A percentile compares a stretch with the other conserved stretches of the same genome.
These are phyloP conservation scores for Aquilaria agallochum DNA, from an alignment of 441 rosid species.

Conservation along the genomic window DNA sequence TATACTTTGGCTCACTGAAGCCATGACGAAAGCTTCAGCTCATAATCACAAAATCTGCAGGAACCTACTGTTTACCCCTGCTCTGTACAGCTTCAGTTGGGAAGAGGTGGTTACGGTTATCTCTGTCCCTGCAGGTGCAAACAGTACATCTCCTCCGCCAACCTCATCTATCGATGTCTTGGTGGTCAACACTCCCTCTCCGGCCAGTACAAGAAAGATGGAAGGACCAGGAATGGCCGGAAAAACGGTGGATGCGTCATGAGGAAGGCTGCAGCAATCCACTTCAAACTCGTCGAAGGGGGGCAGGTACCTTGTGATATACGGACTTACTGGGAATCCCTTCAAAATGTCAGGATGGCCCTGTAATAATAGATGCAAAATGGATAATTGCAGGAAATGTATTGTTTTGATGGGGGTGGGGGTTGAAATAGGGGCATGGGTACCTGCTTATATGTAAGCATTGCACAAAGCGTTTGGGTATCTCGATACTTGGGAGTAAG, in stretches of 20 bases:
- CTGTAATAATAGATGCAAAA: slow-evolving; percentile 13
- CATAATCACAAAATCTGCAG: slow-evolving; percentile 18
- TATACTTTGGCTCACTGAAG: background rate
- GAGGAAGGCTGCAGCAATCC: slow-evolving; percentile 36
- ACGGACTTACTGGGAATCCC: slow-evolving; percentile 30
- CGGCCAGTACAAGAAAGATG: slow-evolving; percentile 27
- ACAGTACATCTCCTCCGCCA: slow-evolving; percentile 36
- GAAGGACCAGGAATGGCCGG: slow-evolving; percentile 39
- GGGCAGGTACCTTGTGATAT: slow-evolving; percentile 36
- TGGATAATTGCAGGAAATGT: too few relatives aligned
- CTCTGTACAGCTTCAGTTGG: slow-evolving; percentile 38
- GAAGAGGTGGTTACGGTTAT: slow-evolving; percentile 25
- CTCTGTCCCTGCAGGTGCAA: slow-evolving; percentile 35
- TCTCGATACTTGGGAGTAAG: slow-evolving; percentile 41
- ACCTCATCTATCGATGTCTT: slow-evolving; percentile 20
- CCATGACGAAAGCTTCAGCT: background rate
- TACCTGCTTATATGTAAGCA: slow-evolving; percentile 36
- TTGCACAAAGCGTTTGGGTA: slow-evolving; percentile 34
- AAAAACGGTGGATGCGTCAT: slow-evolving; percentile 24
- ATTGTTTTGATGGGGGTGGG: too few relatives aligned
- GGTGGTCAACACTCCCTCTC: slow-evolving; percentile 26
- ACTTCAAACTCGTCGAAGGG: slow-evolving; percentile 56
- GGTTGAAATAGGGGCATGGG: background rate
- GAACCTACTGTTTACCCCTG: slow-evolving; percentile 45
- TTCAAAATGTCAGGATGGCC: slow-evolving; percentile 40